Conservation (phyloP, 106 monocot genomes). For the Xerophyta viscosa region DNA sequence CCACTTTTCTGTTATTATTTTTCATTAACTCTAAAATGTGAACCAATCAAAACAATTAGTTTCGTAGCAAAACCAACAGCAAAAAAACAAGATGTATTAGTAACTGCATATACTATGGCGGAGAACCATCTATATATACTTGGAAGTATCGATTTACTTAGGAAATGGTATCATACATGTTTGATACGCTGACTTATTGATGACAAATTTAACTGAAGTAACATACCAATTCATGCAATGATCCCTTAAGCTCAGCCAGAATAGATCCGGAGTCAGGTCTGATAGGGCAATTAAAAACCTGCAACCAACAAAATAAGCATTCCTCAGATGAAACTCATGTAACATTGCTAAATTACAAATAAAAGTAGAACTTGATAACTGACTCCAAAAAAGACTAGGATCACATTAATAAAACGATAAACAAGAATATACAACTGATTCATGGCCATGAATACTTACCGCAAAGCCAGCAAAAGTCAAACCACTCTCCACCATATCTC, state of each 20-base stretch:
- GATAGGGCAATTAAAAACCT: conserved; percentile 84
- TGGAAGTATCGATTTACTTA: too few species aligned
- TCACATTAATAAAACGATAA: not conserved
- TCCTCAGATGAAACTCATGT: not conserved
- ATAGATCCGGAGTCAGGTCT: conserved; percentile 57
- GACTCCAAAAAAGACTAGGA: not conserved
- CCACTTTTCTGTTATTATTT: too few species aligned
- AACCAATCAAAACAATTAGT: too few species aligned
- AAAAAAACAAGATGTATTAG: too few species aligned
- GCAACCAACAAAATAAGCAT: not conserved
- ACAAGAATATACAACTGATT: not conserved
- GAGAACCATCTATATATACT: too few species aligned
- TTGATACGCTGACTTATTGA: not conserved
- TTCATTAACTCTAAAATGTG: too few species aligned
- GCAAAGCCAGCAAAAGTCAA: conserved; percentile 79
- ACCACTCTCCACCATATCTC: conserved; percentile 56
- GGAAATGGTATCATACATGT: not conserved
- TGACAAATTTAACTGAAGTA: not conserved
- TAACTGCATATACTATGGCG: too few species aligned
- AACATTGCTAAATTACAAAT: too few species aligned
- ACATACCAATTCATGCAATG: conserved; percentile 76
- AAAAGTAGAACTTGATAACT: not conserved
- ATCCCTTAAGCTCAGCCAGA: conserved; percentile 50
- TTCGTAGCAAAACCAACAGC: too few species aligned
- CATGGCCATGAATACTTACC: conserved; percentile 17